phyloP scores from a whole-genome alignment of 495 filamentous ascomycete species.

The Bacidia gigantensis region DNA sequence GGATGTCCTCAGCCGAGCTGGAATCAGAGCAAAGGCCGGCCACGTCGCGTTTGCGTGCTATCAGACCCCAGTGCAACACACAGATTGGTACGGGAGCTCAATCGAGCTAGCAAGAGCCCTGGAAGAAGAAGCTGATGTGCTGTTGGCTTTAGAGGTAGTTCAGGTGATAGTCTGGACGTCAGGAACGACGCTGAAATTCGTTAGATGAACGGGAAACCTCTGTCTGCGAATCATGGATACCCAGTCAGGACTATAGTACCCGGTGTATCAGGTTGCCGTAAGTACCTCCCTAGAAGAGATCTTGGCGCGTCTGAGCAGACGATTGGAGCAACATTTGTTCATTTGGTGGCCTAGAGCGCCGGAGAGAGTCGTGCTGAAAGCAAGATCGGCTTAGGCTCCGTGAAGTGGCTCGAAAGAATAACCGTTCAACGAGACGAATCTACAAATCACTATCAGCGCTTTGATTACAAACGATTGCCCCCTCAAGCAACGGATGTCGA shows the following conservation, averaged over 20 bases:
- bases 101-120: conserved; percentile 37
- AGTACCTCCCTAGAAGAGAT: no score
- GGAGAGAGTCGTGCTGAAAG: background rate
- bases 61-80: conserved; percentile 36
- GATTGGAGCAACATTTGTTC: no score
- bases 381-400: conserved; percentile 37
- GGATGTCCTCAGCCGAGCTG: conserved; percentile 38
- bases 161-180: background rate
- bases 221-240: conserved; percentile 43
- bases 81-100: conserved; percentile 42
- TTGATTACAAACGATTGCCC: conserved; percentile 51
- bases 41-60: conserved; percentile 44
- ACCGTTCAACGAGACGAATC: conserved; percentile 23
- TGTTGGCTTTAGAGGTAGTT: conserved; percentile 40
- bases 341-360: no score
- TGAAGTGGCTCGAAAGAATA: conserved; percentile 54
- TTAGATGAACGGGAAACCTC: conserved; percentile 43
- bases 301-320: no score
- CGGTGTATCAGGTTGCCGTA: no score
- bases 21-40: conserved; percentile 16
- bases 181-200: background rate
- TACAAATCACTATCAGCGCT: conserved; percentile 27
- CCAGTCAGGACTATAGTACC: no score
- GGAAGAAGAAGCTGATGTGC: conserved; percentile 31
- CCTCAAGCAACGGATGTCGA: conserved; percentile 37